Conservation (phyloP, 352 stramenopile species). For the Globisporangium middletonii region DNA sequence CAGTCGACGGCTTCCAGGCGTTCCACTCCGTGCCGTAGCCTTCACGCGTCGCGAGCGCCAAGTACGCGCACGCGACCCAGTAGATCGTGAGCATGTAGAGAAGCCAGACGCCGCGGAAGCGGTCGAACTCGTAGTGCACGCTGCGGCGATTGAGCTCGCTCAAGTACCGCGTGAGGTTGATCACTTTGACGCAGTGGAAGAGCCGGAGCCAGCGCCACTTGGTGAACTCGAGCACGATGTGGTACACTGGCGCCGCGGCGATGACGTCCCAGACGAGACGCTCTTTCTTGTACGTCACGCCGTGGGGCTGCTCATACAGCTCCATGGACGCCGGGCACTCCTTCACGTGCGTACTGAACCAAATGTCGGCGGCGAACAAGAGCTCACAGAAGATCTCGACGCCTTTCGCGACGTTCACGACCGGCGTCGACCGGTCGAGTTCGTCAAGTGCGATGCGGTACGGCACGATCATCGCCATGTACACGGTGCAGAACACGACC, state of each 20-base stretch:
- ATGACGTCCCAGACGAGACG: constrained; percentile 36
- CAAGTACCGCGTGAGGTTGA: constrained; percentile 50
- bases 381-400: constrained; percentile 33
- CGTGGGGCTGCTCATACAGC: constrained; percentile 42
- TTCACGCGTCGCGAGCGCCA: constrained; percentile 27
- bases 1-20: constrained; percentile 30
- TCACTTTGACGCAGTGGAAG: constrained; percentile 40
- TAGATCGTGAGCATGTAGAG: constrained; percentile 57
- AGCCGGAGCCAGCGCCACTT: constrained; percentile 25
- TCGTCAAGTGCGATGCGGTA: constrained; percentile 43
- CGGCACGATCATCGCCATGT: constrained; percentile 35
- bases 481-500: constrained; percentile 27
- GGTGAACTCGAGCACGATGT: constrained; percentile 29
- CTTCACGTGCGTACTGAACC: constrained; percentile 40
- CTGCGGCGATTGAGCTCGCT: constrained; percentile 51
- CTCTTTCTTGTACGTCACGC: constrained; percentile 32
- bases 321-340: constrained; percentile 30
- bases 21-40: constrained; percentile 43
- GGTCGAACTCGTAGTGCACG: constrained; percentile 43
- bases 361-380: constrained; percentile 43
- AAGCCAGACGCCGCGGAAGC: constrained; percentile 36
- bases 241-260: constrained; percentile 33
- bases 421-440: constrained; percentile 13
- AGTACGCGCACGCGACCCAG: constrained; percentile 46
- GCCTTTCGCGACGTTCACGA: constrained; percentile 15